These are phyloP conservation scores for Cladosporium cucumerinum DNA, from an alignment of 2,329 filamentous ascomycete species.

Conservation along the genomic window DNA sequence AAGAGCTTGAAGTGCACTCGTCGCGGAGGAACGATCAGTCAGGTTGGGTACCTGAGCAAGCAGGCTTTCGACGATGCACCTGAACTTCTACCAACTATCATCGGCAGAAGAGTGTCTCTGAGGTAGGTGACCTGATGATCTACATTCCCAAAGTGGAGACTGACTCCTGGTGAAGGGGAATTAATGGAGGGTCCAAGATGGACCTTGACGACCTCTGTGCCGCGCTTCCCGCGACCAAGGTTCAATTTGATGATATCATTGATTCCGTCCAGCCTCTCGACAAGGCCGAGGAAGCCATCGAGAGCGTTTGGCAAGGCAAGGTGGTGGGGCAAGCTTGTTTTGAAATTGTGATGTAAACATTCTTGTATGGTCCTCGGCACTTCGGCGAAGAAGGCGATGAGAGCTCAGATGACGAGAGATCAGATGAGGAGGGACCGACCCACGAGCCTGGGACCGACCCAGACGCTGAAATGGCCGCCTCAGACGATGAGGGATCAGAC, in stretches of 20 bases:
- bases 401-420: neutral
- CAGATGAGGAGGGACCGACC: neutral
- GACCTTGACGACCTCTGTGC: slow-evolving; percentile 18
- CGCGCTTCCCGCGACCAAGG: slow-evolving; percentile 7
- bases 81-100: slow-evolving; percentile 16
- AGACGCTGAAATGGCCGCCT: neutral
- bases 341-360: neutral
- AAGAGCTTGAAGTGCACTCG: slow-evolving; percentile 34
- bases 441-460: neutral
- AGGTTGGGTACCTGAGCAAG: slow-evolving; percentile 36
- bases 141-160: neutral
- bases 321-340: slow-evolving; percentile 33
- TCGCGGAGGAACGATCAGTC: slow-evolving; percentile 24
- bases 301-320: slow-evolving; percentile 20
- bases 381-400: neutral
- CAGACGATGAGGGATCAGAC: neutral
- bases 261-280: slow-evolving; percentile 14
- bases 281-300: slow-evolving; percentile 14
- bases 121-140: slow-evolving; percentile 8
- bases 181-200: slow-evolving; percentile 17
- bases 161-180: slow-evolving; percentile 14
- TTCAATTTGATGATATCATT: slow-evolving; percentile 17
- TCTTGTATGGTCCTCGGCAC: neutral
- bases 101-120: slow-evolving; percentile 15
- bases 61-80: slow-evolving; percentile 17